phyloP scores from a whole-genome alignment of 305 asterid species.

The Caryopteris hybrid region DNA sequence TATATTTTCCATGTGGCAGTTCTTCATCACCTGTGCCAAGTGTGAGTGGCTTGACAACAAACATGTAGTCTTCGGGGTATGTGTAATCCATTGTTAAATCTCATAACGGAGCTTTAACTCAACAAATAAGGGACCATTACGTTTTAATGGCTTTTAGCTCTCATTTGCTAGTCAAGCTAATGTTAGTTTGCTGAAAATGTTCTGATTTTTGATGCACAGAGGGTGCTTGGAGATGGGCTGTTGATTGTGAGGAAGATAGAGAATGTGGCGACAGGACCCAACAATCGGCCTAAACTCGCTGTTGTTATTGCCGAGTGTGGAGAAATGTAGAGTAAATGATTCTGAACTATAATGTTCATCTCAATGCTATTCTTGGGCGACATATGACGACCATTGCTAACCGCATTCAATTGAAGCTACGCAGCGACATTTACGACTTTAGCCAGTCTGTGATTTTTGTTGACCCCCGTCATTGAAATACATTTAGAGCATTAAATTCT shows the following conservation, averaged over 20 bases:
- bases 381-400: no score
- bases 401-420: not conserved
- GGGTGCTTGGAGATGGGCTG: slow-evolving; percentile 92
- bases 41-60: slow-evolving; percentile 99
- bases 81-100: slow-evolving; percentile 6
- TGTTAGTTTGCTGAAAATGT: no score
- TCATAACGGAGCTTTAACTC: not conserved
- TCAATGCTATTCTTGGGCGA: not conserved
- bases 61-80: slow-evolving; percentile 95
- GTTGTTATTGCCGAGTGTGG: slow-evolving; percentile 90
- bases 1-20: slow-evolving; percentile 41
- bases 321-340: slow-evolving; percentile 59
- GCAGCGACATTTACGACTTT: not conserved
- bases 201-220: slow-evolving; percentile 58
- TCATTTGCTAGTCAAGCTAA: no score
- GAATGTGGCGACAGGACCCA: slow-evolving; percentile 90
- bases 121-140: no score
- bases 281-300: slow-evolving; percentile 79
- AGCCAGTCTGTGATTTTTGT: not conserved
- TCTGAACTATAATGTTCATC: not conserved
- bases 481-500: no score
- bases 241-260: slow-evolving; percentile 85
- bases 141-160: no score
- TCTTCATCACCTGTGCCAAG: slow-evolving; percentile 87
- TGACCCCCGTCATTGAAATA: no score